These are phyloP conservation scores for Rhododendron mucronatum DNA, from an alignment of 148 eudicot genomes.

Conservation along the genomic window DNA sequence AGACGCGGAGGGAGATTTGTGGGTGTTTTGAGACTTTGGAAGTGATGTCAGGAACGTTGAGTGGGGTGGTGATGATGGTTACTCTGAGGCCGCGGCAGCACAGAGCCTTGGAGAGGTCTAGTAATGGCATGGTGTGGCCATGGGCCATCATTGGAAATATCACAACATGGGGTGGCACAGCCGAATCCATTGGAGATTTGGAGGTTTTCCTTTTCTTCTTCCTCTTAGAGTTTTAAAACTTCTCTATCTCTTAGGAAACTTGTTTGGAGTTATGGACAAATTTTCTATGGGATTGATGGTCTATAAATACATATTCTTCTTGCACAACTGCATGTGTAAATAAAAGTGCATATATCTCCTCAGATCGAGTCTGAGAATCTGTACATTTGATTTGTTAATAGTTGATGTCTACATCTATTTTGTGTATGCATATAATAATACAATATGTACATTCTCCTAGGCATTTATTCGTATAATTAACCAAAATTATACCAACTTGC, in stretches of 20 bases:
- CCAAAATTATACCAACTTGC: too few species aligned
- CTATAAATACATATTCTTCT: neutral
- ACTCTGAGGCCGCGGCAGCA: neutral
- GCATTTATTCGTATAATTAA: too few species aligned
- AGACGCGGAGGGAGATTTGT: neutral
- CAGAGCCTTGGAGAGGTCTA: constrained; percentile 4
- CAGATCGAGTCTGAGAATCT: neutral
- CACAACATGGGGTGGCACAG: neutral
- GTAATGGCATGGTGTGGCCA: neutral
- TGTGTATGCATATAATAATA: too few species aligned
- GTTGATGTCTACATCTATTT: too few species aligned
- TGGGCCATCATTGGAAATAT: neutral
- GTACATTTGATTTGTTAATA: too few species aligned
- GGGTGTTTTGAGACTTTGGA: neutral
- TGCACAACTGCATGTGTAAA: neutral
- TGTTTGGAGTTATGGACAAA: neutral
- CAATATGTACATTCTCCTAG: too few species aligned
- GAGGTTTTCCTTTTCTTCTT: neutral
- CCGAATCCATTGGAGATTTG: neutral
- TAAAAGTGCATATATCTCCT: neutral
- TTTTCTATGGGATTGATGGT: neutral
- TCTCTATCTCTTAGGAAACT: neutral
- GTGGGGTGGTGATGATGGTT: constrained; percentile 2
- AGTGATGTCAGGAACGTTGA: neutral
- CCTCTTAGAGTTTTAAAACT: neutral